A percentile compares a stretch with the other conserved stretches of the same genome.
Conservation (phyloP, 305 asterid species). For the Fraxinus xanthoxyloides region DNA sequence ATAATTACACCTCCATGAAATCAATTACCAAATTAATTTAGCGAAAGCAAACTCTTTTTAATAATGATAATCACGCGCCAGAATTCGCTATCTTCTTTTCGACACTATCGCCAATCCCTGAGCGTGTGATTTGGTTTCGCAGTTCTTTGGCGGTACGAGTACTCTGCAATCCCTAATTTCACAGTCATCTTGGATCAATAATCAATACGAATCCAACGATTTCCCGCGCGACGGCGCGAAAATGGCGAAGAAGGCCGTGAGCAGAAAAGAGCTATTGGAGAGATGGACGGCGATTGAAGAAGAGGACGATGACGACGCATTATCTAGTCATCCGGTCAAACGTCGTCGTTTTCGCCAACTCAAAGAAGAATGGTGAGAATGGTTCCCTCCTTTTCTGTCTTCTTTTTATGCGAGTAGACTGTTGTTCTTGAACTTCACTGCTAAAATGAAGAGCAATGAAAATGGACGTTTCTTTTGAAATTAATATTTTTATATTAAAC, state of each 20-base stretch:
- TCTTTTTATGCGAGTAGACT: neutral
- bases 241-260: conserved; percentile 47
- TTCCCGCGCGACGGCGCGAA: conserved; percentile 1
- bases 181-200: neutral
- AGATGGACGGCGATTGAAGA: conserved; percentile 86
- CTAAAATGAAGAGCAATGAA: neutral
- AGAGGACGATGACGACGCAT: conserved; percentile 56
- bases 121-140: neutral
- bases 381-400: neutral
- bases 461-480: neutral
- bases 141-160: neutral
- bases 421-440: neutral
- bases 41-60: neutral
- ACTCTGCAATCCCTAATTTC: conserved; percentile 18
- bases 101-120: neutral
- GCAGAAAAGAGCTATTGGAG: conserved; percentile 66
- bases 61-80: neutral
- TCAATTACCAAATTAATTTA: neutral
- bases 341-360: conserved; percentile 74
- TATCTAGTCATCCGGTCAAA: conserved; percentile 42
- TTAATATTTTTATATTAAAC: neutral
- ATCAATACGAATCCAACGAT: neutral
- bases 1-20: neutral
- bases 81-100: neutral
- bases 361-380: conserved; percentile 77